These are phyloP conservation scores for Fusarium staphyleae DNA, from an alignment of 2,329 filamentous ascomycete genomes.

Conservation along the genomic window DNA sequence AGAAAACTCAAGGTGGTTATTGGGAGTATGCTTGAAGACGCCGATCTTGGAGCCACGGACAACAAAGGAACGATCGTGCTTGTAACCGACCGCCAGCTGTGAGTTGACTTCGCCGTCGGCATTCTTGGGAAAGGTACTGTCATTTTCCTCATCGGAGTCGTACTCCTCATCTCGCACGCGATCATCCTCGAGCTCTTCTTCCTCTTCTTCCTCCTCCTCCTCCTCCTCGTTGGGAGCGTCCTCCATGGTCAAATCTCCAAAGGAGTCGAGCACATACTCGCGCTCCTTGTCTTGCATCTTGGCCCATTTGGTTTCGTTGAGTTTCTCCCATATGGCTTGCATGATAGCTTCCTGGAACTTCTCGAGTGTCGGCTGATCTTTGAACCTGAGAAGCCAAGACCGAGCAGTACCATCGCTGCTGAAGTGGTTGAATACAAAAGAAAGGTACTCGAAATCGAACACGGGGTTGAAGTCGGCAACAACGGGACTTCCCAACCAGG, in stretches of 20 bases:
- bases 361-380: constrained; percentile 80
- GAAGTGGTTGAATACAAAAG: constrained; percentile 99
- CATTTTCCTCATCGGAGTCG: constrained; percentile 76
- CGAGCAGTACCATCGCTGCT: constrained; percentile 86
- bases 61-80: constrained; percentile 95
- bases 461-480: constrained; percentile 94
- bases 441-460: constrained; percentile 99
- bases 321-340: constrained; percentile 94
- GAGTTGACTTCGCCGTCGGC: constrained; percentile 87
- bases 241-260: constrained; percentile 93
- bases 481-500: constrained; percentile 88
- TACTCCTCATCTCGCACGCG: constrained; percentile 74
- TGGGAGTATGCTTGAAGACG: constrained; percentile 94
- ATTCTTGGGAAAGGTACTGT: constrained; percentile 72
- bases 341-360: constrained; percentile 93
- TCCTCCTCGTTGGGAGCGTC: constrained; percentile 64
- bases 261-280: constrained; percentile 94
- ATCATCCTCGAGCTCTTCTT: constrained; percentile 67
- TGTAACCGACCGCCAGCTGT: constrained; percentile 93
- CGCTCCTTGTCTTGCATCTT: constrained; percentile 92
- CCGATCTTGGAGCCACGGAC: constrained; percentile 98
- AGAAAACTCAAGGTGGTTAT: constrained; percentile 93
- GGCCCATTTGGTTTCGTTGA: constrained; percentile 92
- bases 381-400: constrained; percentile 95
- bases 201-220: constrained; percentile 61